Evolutionary conservation across 768 basidiomycete genomes (phyloP), one percentile per base, ranked within the genome.

Genomic region (Pleurotus djamor): DNA sequence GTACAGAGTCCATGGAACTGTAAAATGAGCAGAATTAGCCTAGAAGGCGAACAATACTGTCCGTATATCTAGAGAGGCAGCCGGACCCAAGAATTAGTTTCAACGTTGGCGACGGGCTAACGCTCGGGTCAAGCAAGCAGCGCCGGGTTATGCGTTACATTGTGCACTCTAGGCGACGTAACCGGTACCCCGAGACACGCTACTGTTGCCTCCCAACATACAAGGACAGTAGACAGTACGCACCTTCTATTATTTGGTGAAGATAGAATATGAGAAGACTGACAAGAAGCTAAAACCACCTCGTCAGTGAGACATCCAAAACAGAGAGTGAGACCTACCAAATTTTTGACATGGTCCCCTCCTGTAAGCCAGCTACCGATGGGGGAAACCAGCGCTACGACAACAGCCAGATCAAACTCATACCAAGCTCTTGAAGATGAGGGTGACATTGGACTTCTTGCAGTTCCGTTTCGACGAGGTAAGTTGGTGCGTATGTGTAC

Each of bases 361-460:
- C 91, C 91, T 2, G 91, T 93, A 28, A 93, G 76, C 87, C 88
- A 89, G 64, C 89, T 89, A 14, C 86, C 88, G 12, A 92, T 73
- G 17, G 90, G 89, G 16, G 90, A 87, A 34, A 87, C 83, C 28
- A 93, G 74, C 6, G 91, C 90, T 43, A 90, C 78, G 50, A 89
- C 74, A 14, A 92, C 84, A 0, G 87, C 86, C 36, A 85, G 71
- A 66, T 91, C 89, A 59, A 90, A 82, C 60, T 91, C 85, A 52
- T 87, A 85, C 90, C 89, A 91, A 5, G 81, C 74, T 12, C 76
- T 69, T 2, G 70, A 61, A 28, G 41, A 66, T 5, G n/a, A n/a
- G n/a, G 68, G 69, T 12, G 69, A 51, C 37, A 34, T 59, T 21
- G 60, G 52, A 44, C 58, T 58, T 17, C 10, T 14, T 32, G 54